These are phyloP conservation scores for Pichia thaimueangensis DNA, from an alignment of 805 yeast species.

Conservation along the genomic window DNA sequence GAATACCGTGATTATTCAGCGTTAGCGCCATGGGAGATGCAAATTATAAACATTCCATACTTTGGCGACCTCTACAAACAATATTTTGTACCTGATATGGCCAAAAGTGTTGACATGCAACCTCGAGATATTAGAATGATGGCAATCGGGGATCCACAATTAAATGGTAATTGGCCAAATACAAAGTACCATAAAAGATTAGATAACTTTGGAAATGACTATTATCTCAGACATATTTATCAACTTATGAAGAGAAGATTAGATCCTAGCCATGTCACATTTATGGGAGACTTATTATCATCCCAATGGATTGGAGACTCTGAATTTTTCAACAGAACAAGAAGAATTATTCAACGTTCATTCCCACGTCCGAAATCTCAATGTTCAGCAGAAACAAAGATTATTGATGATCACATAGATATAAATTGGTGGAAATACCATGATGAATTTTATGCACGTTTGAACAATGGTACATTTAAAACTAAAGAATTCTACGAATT, in stretches of 20 bases:
- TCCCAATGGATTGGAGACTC: conserved; percentile 92
- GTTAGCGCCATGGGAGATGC: conserved; percentile 13
- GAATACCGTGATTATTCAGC: conserved; percentile 20
- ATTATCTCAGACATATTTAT: conserved; percentile 80
- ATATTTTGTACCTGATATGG: conserved; percentile 25
- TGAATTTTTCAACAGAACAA: conserved; percentile 77
- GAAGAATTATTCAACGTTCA: conserved; percentile 63
- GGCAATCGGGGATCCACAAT: conserved; percentile 95
- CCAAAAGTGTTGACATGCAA: not conserved
- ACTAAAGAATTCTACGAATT: conserved; percentile 38
- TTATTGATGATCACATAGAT: conserved; percentile 42
- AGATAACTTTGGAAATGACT: conserved; percentile 87
- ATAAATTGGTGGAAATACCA: conserved; percentile 49
- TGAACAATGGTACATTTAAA: conserved; percentile 29
- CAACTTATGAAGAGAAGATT: conserved; percentile 54
- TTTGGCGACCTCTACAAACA: conserved; percentile 30
- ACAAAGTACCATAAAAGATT: conserved; percentile 68
- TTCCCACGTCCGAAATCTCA: conserved; percentile 54
- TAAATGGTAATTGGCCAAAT: conserved; percentile 75
- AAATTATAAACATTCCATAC: conserved; percentile 25
- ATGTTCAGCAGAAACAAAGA: conserved; percentile 42
- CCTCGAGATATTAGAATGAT: conserved; percentile 47
- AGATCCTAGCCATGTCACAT: conserved; percentile 74
- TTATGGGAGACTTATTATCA: conserved; percentile 88
- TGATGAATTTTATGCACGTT: conserved; percentile 27